Evolutionary conservation across 2,329 filamentous ascomycete species (phyloP), one percentile per base, ranked within the genome.

Genomic region (Ilyonectria mors-panacis): DNA sequence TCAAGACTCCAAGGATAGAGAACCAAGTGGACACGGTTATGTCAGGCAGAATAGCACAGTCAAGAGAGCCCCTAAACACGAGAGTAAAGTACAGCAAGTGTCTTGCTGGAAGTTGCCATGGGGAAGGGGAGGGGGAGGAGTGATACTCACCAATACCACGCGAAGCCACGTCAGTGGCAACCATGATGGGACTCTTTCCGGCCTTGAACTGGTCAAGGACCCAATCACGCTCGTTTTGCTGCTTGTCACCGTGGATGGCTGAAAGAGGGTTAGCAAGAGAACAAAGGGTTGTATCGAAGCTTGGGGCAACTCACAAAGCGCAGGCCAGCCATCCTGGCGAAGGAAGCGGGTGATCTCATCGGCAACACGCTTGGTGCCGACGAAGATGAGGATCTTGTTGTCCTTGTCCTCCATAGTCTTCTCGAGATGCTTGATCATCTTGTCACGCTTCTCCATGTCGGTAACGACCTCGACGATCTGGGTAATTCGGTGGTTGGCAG

Each of bases 81-180:
- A 94, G 92, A 95, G 94, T 94, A 94, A 91, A 95, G 93, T 90
- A 94, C 90, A 89, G 87, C 86, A 88, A 83, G 75, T 78, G 75
- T 71, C 78, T 84, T 86, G 85, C 88, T 87, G 86, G 86, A 86
- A 85, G 84, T 86, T 86, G 87, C 84, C 82, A 81, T 76, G 76
- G 71, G 73, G 78, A 78, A 79, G 83, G 82, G 80, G 85, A 83
- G 82, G 85, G 85, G 85, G 58, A 60, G 66, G 50, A 26, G 66
- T 88, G 86, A 90, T 93, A 95, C 94, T 97, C 97, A 98, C 96
- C 96, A 86, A 99, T 98, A 94, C 96, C 96, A 95, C 96, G 96
- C 81, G 96, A 98, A 86, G 96, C 96, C 85, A 99, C 96, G 81
- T 98, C 96, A 75, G 96, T 99, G 86, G 96, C 96, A 86, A 99